Percentiles rank a stretch among this genome's conserved stretches.
These are phyloP conservation scores for Rhizopogon vinicolor DNA, from an alignment of 768 basidiomycete species.

Conservation along the genomic window DNA sequence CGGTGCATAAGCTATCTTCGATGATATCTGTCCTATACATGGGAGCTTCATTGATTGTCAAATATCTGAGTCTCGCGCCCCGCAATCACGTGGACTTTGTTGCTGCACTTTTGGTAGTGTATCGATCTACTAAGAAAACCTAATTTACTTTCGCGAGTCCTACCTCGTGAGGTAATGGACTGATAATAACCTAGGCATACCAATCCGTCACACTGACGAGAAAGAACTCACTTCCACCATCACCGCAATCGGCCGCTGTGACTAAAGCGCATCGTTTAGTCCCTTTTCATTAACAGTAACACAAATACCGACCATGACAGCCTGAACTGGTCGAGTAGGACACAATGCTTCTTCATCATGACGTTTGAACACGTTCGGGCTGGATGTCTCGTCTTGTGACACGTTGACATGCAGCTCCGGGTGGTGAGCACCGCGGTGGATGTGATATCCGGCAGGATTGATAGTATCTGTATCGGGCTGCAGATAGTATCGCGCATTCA, in stretches of 20 bases:
- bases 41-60: no score
- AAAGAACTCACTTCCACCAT: no score
- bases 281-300: neutral
- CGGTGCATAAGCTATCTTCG: neutral
- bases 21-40: neutral
- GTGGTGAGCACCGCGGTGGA: neutral
- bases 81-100: no score
- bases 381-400: neutral
- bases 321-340: neutral
- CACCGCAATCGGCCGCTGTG: no score
- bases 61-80: no score
- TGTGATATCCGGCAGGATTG: neutral
- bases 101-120: no score
- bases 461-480: neutral
- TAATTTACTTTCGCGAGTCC: no score
- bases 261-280: no score
- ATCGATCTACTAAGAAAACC: no score
- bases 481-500: neutral
- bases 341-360: neutral
- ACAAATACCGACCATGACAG: neutral
- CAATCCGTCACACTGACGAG: no score
- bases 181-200: no score
- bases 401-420: neutral
- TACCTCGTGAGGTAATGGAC: no score
- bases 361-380: neutral